Evolutionary conservation across 2,329 filamentous ascomycete genomes (phyloP), one percentile per base, ranked within the genome.

Genomic region (Penicillium occitanis): DNA sequence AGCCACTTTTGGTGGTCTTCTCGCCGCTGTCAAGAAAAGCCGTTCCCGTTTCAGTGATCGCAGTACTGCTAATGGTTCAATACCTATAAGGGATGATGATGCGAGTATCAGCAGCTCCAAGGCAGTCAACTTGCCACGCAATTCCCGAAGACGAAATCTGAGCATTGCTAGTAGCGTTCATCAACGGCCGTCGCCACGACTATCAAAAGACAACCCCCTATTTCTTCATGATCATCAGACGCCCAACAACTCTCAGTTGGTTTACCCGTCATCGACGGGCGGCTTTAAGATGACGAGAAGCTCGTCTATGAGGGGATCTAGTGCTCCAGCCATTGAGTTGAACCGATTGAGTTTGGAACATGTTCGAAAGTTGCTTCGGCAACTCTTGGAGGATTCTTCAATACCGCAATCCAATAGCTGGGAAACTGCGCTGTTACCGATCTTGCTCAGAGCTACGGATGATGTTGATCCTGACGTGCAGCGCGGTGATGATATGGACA

Each of bases 391-490:
- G 67, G 94, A 97, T 75, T 86, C 88, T 1, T 83, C 86, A 2
- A 87, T 99, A 28, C 85, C 90, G 13, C 90, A 91, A 71, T 83
- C 88, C 0, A 81, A 86, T 2, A 90, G 90, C 33, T 99, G 95
- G 95, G 91, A 97, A 74, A 93, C 89, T 70, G 92, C 94, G 0
- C 82, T 99, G 13, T 86, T 97, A 48, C 95, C 95, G 0, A 96
- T 99, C 62, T 84, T 99, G 22, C 83, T 97, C 25, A 91, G 91
- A 71, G 95, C 93, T 69, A 96, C 94, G 0, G 93, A 97, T 70
- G 95, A 98, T 74, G 93, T 99, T 3, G 91, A 96, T 69, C 95
- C 95, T 1, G 91, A 98, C 76, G 91, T 97, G 53, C 90, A 93
- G 65, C 87, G 88, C 64, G 93, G 93, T 33, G 95, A 99, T 76